Evolutionary conservation across 2,329 filamentous ascomycete species (phyloP), one percentile per base, ranked within the genome.

Genomic region (Diaporthe ampelina): DNA sequence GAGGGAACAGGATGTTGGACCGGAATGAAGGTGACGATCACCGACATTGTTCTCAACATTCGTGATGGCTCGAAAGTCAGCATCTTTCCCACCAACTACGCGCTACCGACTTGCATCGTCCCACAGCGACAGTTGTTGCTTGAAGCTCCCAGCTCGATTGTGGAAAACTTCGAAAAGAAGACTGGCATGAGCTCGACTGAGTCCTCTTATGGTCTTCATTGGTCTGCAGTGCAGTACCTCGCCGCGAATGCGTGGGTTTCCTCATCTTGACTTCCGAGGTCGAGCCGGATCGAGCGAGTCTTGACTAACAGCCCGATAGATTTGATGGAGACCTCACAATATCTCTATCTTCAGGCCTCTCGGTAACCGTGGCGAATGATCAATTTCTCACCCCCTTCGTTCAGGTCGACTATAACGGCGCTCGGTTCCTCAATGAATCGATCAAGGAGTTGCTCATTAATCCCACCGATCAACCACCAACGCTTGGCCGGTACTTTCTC

Each of bases 61-160:
- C 76, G 75, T 0, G 76, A 79, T 17, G 81, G 81, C 8, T 73
- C 72, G 0, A 79, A 82, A 35, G 9, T 73, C 6, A 79, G 78
- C 48, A 78, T 83, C 10, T 76, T 82, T 32, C 78, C 79, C 1
- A 69, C 57, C 0, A 79, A 80, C 32, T 77, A 75, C 0, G 73
- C 76, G 0, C n/a, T 82, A 4, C 67, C 76, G 4, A 76, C 73
- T 15, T 83, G 82, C 57, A 78, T 83, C 15, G 80, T 81, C 1
- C 82, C 82, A 1, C 79, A 82, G 9, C 76, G 79, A 8, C 79
- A 81, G 24, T 61, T 82, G 7, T 74, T 83, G 0, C 72, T 82
- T 0, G 79, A 83, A 19, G 80, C 76, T 0, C 80, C 81, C 0
- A 48, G 21, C 0, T 56, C 61, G 2, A 74, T 81, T 10, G 17